Base-by-base conservation (phyloP, 495 filamentous ascomycete species). In the Hypoxylon intermedium region DNA sequence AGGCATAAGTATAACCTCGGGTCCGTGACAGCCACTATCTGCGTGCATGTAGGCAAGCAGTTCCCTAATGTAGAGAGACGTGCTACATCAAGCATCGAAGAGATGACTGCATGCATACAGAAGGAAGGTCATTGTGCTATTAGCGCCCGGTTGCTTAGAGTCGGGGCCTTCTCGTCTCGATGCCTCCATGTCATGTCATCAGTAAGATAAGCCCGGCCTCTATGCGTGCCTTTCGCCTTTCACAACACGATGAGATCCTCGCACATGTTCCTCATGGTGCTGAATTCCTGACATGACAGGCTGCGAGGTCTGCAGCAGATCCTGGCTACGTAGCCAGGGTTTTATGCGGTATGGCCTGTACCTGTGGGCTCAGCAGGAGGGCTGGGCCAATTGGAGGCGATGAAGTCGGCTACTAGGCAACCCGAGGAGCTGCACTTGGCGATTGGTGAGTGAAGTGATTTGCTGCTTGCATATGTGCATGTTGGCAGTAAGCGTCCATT, bases 361-460 rank as follows among this genome's bases (percentile, higher is more conserved):
- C 34, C 62, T 47, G 62, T 60, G 62, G 62, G 55, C 52, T 60
- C 56, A 52, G 62, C 40, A 46, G 47, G 15, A 18, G 21, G 11
- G 51, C 16, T 5, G 23, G 51, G 33, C 62, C 62, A 65, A 65
- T 65, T 53, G 56, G 36, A 53, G 34, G 13, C 19, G 16, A 23
- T 31, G n/a, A 42, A 49, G 47, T 28, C 34, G 55, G 47, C 56
- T 56, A 65, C 62, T 60, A 56, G 56, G 56, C 56, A 65, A 53
- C 51, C 62, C 26, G 52, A 60, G 13, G 15, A 53, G 61, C 61
- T 65, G 61, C 62, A 60, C 46, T 65, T 65, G 33, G 47, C 36
- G 56, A 65, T 60, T 56, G 62, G 53, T 65, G 53, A 60, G 62
- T 65, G 56, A 65, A 65, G 51, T 65, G 62, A 65, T 65, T 56